Conservation (phyloP, 805 yeast genomes). For the Candida peoriensis region DNA sequence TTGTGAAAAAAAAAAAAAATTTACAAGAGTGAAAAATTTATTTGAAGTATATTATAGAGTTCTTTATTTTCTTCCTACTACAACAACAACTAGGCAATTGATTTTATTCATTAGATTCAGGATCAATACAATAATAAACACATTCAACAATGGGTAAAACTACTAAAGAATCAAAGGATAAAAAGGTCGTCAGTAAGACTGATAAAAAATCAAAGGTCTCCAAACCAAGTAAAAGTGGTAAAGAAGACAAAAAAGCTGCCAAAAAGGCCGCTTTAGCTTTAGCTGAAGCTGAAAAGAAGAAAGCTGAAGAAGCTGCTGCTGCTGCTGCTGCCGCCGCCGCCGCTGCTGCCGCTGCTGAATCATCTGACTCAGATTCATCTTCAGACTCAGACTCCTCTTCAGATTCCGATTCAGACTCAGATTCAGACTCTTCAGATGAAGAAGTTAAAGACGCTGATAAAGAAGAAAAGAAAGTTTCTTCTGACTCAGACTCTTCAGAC, state of each 20-base stretch:
- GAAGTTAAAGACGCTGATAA: conserved; percentile 12
- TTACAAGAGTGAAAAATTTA: conserved; percentile 4
- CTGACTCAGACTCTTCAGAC: conserved; percentile 24
- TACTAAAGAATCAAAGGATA: conserved; percentile 12
- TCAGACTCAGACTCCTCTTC: conserved; percentile 22
- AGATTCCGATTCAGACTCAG: conserved; percentile 18
- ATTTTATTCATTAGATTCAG: too few species aligned
- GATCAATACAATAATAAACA: not conserved
- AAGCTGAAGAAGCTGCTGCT: conserved; percentile 21
- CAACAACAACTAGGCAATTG: not conserved
- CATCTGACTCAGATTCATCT: conserved; percentile 21
- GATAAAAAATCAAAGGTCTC: conserved; percentile 20
- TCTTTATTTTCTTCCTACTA: not conserved
- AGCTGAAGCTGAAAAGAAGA: conserved; percentile 22
- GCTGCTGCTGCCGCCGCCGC: conserved; percentile 21
- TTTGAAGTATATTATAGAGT: not conserved
- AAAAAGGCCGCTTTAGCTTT: conserved; percentile 25
- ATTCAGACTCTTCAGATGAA: conserved; percentile 17
- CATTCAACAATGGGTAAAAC: conserved; percentile 20
- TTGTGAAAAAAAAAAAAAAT: conserved; percentile 10
- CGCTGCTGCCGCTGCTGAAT: conserved; percentile 24
- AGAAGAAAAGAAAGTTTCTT: conserved; percentile 8
- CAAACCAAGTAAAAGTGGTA: conserved; percentile 22
- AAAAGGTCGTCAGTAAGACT: conserved; percentile 14
- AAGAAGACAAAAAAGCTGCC: conserved; percentile 25